Evolutionary conservation across 2,329 filamentous ascomycete genomes (phyloP).

Genomic region (Sporothrix humicola): DNA sequence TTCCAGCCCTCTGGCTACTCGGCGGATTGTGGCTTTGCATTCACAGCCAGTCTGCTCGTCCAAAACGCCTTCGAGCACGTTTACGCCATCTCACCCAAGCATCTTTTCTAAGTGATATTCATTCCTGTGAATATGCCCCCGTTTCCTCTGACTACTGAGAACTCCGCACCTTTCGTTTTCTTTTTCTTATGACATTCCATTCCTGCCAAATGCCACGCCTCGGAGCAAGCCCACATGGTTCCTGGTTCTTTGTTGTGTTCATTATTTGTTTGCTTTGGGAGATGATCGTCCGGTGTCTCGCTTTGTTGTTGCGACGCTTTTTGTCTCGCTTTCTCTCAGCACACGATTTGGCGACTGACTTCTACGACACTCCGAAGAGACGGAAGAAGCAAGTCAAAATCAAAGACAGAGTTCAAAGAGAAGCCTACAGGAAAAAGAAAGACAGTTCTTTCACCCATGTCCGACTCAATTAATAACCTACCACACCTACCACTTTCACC

Average conservation of each 20-base stretch:
- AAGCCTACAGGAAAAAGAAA: not conserved
- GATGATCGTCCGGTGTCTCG: not conserved
- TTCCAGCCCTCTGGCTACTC: constrained; percentile 21
- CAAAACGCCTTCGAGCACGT: not conserved
- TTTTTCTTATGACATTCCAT: constrained; percentile 1
- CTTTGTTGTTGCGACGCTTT: not conserved
- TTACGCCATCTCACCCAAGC: not conserved
- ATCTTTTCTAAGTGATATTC: not conserved
- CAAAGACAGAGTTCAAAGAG: not conserved
- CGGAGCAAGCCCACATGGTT: constrained; percentile 9
- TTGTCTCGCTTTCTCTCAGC: constrained; percentile 21
- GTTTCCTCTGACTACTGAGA: too few species aligned
- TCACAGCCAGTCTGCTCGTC: not conserved
- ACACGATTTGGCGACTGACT: too few species aligned
- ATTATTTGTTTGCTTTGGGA: constrained; percentile 12
- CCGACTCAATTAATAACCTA: not conserved
- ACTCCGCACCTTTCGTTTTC: not conserved
- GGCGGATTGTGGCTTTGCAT: not conserved
- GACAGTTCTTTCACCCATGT: not conserved
- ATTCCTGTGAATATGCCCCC: not conserved
- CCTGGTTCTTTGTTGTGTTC: not conserved
- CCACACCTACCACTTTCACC: not conserved
- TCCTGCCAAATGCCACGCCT: not conserved
- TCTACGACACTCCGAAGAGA: not conserved
- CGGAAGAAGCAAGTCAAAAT: not conserved